phyloP scores from a whole-genome alignment of 1,139 yeast species.

The Pichia sp. region DNA sequence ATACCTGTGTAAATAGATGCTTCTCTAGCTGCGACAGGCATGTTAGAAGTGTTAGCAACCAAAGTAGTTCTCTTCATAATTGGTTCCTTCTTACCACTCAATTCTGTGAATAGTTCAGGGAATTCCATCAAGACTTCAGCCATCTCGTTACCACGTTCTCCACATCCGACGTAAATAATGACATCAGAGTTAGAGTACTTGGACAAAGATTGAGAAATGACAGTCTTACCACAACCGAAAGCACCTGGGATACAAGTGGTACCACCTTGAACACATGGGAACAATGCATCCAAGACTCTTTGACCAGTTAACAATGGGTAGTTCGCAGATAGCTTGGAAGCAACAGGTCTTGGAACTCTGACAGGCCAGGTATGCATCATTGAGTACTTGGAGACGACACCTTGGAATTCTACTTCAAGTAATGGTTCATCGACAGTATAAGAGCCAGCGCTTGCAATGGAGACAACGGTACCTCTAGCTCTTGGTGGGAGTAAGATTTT shows the following conservation, averaged over 20 bases:
- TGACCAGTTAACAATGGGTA: constrained; percentile 96
- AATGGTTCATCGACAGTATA: constrained; percentile 85
- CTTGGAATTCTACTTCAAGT: constrained; percentile 92
- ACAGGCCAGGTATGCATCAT: constrained; percentile 99
- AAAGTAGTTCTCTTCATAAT: constrained; percentile 99
- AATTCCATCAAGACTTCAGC: constrained; percentile 99
- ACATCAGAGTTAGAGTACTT: constrained; percentile 96
- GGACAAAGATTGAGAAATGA: constrained; percentile 94
- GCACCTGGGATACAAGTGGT: constrained; percentile 99
- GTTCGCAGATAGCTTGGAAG: constrained; percentile 88
- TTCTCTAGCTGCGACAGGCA: constrained; percentile 99
- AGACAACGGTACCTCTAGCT: constrained; percentile 94
- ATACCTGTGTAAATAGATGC: constrained; percentile 99
- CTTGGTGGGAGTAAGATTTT: constrained; percentile 94
- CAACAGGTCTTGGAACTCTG: constrained; percentile 98
- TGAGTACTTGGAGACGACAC: constrained; percentile 69
- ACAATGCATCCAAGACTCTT: constrained; percentile 94
- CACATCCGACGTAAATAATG: constrained; percentile 84
- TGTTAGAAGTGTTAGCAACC: constrained; percentile 97
- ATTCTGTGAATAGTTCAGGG: constrained; percentile 92
- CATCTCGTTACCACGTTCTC: constrained; percentile 98
- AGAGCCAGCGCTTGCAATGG: constrained; percentile 83
- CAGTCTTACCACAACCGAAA: constrained; percentile 99
- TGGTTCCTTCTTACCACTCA: constrained; percentile 92
- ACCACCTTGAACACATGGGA: constrained; percentile 99